Evolutionary conservation across 139 green algal genomes (phyloP).

Genomic region (Tetradesmus lagerheimii): DNA sequence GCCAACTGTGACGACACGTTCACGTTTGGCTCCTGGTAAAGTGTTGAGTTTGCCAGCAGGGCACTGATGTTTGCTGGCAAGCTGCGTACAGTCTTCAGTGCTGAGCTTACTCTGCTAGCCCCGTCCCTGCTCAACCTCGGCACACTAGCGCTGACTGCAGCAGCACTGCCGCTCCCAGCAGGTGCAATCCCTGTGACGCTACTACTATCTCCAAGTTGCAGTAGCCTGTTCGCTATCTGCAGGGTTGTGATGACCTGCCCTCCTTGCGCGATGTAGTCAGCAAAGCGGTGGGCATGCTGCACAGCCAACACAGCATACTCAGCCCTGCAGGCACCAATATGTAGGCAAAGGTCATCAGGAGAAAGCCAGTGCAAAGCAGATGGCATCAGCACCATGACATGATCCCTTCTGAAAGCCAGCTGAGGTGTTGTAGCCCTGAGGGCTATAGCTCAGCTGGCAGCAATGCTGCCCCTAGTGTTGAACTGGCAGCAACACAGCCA

Average conservation of each 20-base stretch:
- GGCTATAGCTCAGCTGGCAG: too few relatives aligned
- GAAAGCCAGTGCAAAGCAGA: not conserved
- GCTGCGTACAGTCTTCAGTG: not conserved
- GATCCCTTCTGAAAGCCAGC: too few relatives aligned
- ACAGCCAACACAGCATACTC: not conserved
- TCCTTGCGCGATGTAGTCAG: constrained; percentile 4
- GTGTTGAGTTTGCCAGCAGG: not conserved
- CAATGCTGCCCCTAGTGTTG: too few relatives aligned
- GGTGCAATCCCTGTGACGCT: not conserved
- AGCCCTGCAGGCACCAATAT: not conserved
- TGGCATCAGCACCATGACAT: not conserved
- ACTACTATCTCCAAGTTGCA: not conserved
- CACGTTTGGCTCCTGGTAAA: not conserved
- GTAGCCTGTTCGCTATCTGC: not conserved
- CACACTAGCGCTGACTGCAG: not conserved
- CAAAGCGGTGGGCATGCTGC: not conserved
- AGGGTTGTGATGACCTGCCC: constrained; percentile 10
- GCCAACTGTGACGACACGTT: not conserved
- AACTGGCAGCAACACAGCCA: too few relatives aligned
- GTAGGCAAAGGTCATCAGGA: too few relatives aligned
- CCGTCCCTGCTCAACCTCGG: not conserved
- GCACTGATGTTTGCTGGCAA: not conserved
- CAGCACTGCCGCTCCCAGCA: not conserved
- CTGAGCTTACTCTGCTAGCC: not conserved
- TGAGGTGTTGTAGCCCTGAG: too few relatives aligned